Evolutionary conservation across 306 rosid species (phyloP), one percentile per base, ranked within the genome.

Genomic region (Astragalus glycyphyllos): DNA sequence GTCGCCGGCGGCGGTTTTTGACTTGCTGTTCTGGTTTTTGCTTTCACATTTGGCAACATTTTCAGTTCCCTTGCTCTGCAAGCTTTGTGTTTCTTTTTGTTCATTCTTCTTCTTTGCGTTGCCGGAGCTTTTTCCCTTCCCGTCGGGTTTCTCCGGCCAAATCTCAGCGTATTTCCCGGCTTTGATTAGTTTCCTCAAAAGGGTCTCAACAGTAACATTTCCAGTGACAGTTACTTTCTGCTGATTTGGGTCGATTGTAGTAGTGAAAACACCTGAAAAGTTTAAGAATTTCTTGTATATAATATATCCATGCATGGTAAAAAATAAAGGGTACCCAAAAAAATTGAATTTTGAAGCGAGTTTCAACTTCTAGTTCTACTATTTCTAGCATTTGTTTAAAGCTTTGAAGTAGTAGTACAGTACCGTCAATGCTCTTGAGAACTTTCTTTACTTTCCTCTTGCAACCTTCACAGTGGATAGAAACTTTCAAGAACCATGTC

Each of bases 401-500:
- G 23, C 23, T 20, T 20, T 20, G 23, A 20, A 17, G 13, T 56
- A 57, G 51, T 62, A 46, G 53, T 90, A 92, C 98, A 46, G 53
- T 90, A 92, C 98, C 97, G 35, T 90, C 96, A 72, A 88, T 92
- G 79, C 75, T 81, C 67, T 79, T 91, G 1, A 92, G 88, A 73
- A 85, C 86, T 81, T 90, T 92, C 87, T 85, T 90, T 38, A 92
- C 96, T 75, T 90, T 86, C 80, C 84, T 86, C 54, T 85, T 85
- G 85, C 98, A 92, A 59, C 98, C 98, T 68, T 92, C 92, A 60
- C 98, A 89, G 84, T 92, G 87, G 74, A 92, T 90, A 62, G 89
- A 84, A 68, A 90, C 92, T 81, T 80, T 90, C 86, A 90, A 79
- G 67, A 81, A 65, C 97, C 90, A 86, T 35, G 87, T 89, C 97